Conservation (phyloP, 176 grass and related monocot genomes). For the Oryza glaberrima region DNA sequence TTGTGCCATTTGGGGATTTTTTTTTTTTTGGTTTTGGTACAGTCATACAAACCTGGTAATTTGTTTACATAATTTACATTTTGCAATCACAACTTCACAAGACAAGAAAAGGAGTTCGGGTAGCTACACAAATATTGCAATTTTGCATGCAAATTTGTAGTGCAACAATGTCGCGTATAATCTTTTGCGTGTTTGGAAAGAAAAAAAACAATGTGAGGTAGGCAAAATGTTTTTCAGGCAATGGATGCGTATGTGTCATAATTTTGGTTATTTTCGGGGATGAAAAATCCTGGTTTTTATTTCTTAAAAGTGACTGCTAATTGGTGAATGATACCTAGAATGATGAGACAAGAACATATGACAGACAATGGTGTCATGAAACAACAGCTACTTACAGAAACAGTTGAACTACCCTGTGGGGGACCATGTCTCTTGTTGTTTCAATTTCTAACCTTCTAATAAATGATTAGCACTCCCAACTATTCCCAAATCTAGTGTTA, state of each 20-base stretch:
- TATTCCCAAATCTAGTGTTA: neutral
- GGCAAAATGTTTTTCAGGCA: neutral
- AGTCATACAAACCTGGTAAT: too few relatives aligned
- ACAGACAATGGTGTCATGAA: constrained; percentile 32
- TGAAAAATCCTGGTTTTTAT: neutral
- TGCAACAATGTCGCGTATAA: neutral
- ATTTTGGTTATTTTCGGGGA: constrained; percentile 7
- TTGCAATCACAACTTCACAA: too few relatives aligned
- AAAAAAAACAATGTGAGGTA: neutral
- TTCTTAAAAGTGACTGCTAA: neutral
- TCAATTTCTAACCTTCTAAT: neutral
- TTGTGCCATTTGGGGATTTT: too few relatives aligned
- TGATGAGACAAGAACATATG: constrained; percentile 38
- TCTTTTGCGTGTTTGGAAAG: neutral
- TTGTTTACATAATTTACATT: too few relatives aligned
- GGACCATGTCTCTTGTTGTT: constrained; percentile 2
- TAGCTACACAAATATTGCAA: constrained; percentile 13
- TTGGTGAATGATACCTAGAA: constrained; percentile 31
- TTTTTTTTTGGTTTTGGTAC: too few relatives aligned
- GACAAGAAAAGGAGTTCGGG: neutral
- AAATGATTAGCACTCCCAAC: neutral
- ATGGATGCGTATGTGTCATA: neutral
- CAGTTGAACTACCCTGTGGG: constrained; percentile 44
- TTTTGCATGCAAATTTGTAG: neutral
- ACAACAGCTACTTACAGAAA: constrained; percentile 37